Evolutionary conservation across 164 flowering plant species (phyloP).

Genomic region (Vitis rotundifolia): DNA sequence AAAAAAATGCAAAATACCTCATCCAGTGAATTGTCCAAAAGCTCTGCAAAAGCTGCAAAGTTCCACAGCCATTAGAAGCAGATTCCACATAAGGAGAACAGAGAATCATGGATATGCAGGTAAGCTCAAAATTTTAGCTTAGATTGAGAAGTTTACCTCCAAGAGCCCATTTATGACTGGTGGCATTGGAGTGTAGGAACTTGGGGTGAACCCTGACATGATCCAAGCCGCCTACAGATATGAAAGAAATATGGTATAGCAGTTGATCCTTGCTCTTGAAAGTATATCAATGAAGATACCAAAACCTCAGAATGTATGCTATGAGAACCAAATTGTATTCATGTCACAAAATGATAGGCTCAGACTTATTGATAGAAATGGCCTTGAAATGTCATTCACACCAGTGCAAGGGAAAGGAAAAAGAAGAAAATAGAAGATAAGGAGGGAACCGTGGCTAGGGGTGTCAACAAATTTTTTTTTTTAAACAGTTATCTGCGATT

Average conservation of each 20-base stretch:
- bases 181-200: constrained; percentile 97
- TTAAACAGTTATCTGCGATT: too few relatives aligned
- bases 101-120: neutral
- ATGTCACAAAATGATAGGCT: neutral
- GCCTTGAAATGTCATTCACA: too few relatives aligned
- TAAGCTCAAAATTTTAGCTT: neutral
- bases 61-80: neutral
- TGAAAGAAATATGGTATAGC: neutral
- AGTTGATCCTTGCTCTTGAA: neutral
- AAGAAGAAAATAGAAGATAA: too few relatives aligned
- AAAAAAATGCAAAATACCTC: constrained; percentile 50
- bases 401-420: too few relatives aligned
- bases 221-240: constrained; percentile 76
- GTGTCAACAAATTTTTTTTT: too few relatives aligned
- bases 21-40: constrained; percentile 93
- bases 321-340: neutral
- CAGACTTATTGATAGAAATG: too few relatives aligned
- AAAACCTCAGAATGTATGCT: neutral
- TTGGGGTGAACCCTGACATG: constrained; percentile 96
- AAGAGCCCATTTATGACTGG: constrained; percentile 99
- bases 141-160: constrained; percentile 58
- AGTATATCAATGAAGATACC: neutral
- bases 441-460: too few relatives aligned
- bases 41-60: constrained; percentile 91
- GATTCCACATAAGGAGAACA: neutral